phyloP scores from a whole-genome alignment of 2,329 filamentous ascomycete species.

The Fusarium virguliforme region DNA sequence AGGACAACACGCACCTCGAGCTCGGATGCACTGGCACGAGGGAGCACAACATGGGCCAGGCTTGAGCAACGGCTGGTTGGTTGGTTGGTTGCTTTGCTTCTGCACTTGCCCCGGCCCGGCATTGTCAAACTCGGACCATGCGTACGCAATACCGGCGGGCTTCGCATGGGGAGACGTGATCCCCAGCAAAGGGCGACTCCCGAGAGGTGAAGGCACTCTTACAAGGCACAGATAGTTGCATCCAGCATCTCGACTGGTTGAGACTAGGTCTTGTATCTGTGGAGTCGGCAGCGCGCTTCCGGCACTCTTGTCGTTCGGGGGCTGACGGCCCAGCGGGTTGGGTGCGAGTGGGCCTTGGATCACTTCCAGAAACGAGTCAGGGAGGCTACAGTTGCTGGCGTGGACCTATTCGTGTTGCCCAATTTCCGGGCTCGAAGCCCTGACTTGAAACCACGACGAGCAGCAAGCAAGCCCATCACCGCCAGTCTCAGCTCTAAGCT shows the following conservation, averaged over 20 bases:
- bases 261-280: conserved; percentile 45
- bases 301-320: conserved; percentile 52
- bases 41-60: conserved; percentile 26
- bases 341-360: conserved; percentile 47
- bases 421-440: conserved; percentile 42
- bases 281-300: conserved; percentile 53
- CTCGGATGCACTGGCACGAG: conserved; percentile 39
- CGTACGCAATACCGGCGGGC: conserved; percentile 37
- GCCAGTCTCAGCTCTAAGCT: conserved; percentile 48
- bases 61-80: neutral
- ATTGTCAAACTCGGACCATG: conserved; percentile 39
- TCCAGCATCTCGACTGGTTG: conserved; percentile 37
- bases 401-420: conserved; percentile 41
- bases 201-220: conserved; percentile 27
- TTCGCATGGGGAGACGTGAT: conserved; percentile 30
- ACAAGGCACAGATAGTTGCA: conserved; percentile 20
- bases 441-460: conserved; percentile 48
- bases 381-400: conserved; percentile 31
- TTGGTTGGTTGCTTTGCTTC: conserved; percentile 3
- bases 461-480: conserved; percentile 43
- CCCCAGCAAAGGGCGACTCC: conserved; percentile 35
- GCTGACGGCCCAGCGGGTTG: conserved; percentile 51
- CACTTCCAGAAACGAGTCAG: conserved; percentile 48
- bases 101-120: conserved; percentile 33
- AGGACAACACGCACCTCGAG: conserved; percentile 30